These are phyloP conservation scores for Mucor piriformis DNA, from an alignment of 371 early-diverging fungal species.

Conservation along the genomic window DNA sequence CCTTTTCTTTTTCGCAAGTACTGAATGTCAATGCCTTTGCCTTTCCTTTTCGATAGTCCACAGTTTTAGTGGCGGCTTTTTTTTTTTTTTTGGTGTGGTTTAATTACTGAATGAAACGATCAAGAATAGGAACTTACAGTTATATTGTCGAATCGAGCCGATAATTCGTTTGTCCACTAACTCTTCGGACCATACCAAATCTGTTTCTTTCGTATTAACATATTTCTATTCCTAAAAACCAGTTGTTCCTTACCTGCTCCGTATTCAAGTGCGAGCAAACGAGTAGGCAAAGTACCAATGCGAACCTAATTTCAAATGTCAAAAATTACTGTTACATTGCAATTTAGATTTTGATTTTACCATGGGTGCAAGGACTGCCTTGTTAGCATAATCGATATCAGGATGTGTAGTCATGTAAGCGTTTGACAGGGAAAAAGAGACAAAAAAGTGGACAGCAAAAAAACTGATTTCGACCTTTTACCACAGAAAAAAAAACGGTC, in stretches of 20 bases:
- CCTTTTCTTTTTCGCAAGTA: slow-evolving; percentile 69
- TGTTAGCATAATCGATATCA: slow-evolving; percentile 55
- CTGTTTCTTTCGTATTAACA: slow-evolving; percentile 34
- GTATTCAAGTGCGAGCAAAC: slow-evolving; percentile 81
- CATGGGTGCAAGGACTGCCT: slow-evolving; percentile 90
- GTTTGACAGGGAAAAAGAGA: no score
- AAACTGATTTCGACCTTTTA: no score
- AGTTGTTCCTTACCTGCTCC: slow-evolving; percentile 79
- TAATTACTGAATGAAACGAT: neutral
- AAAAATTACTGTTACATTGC: neutral
- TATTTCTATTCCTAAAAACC: neutral
- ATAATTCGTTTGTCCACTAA: slow-evolving; percentile 87
- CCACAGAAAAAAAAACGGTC: no score
- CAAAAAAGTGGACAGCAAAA: no score
- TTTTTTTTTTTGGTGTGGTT: neutral
- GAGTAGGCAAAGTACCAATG: slow-evolving; percentile 86
- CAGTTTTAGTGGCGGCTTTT: slow-evolving; percentile 66
- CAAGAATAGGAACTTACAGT: slow-evolving; percentile 52
- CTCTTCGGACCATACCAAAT: slow-evolving; percentile 92
- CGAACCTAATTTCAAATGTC: slow-evolving; percentile 59
- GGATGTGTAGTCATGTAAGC: slow-evolving; percentile 21
- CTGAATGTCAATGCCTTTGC: slow-evolving; percentile 53
- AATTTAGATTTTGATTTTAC: slow-evolving; percentile 35
- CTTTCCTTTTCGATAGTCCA: slow-evolving; percentile 66
- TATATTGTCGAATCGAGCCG: slow-evolving; percentile 74